Evolutionary conservation across 805 yeast genomes (phyloP).

Genomic region (Saturnispora halmiae): DNA sequence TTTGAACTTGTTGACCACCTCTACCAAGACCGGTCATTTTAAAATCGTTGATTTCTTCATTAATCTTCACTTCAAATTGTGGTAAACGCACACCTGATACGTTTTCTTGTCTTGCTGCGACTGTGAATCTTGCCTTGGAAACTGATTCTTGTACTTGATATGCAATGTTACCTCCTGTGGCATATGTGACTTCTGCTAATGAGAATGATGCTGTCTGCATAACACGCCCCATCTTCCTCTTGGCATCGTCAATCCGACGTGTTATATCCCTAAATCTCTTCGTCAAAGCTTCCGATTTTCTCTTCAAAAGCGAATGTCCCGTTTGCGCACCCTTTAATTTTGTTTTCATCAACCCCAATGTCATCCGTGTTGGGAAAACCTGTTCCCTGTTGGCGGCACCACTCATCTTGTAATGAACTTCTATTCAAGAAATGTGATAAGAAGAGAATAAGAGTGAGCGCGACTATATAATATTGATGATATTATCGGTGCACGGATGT

Average conservation of each 20-base stretch:
- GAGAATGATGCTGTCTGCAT: conserved; percentile 99
- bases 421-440: no score
- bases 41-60: conserved; percentile 84
- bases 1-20: conserved; percentile 97
- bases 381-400: conserved; percentile 55
- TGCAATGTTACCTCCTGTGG: conserved; percentile 92
- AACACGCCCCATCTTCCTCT: conserved; percentile 94
- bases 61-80: conserved; percentile 77
- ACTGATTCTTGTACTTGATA: conserved; percentile 88
- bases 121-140: conserved; percentile 87
- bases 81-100: conserved; percentile 95
- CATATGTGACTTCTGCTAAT: conserved; percentile 92
- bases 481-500: conserved; percentile 5
- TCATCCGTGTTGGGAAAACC: conserved; percentile 97
- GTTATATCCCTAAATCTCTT: conserved; percentile 95
- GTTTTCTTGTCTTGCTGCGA: conserved; percentile 87
- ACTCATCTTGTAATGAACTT: conserved; percentile 6
- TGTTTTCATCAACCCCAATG: conserved; percentile 87
- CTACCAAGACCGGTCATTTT: conserved; percentile 94
- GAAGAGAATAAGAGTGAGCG: no score
- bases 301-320: conserved; percentile 86
- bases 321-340: conserved; percentile 96
- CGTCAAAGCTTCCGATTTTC: conserved; percentile 95
- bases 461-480: no score
- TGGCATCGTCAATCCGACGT: conserved; percentile 86